Evolutionary conservation across 2,329 filamentous ascomycete genomes (phyloP), one percentile per base, ranked within the genome.

Genomic region (Colletotrichum paranaense): DNA sequence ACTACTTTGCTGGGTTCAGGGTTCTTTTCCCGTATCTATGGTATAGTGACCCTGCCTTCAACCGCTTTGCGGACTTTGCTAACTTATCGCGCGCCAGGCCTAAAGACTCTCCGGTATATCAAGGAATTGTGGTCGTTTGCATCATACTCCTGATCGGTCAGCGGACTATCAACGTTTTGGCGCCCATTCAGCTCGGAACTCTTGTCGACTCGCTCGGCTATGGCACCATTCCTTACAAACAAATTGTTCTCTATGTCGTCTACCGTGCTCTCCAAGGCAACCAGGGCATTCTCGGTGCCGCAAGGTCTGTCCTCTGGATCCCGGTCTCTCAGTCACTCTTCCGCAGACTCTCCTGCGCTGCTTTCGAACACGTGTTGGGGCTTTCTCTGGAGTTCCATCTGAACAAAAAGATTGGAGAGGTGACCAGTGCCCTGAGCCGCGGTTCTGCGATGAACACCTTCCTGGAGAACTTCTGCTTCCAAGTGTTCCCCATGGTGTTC

Each of bases 311-410:
- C 1, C 78, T 88, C 0, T 88, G 86, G 86, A 87, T 88, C 1
- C 85, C 86, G 0, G 82, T 87, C 0, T 82, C 84, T 0, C 86
- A 88, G 60, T 82, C 79, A 0, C 78, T 85, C 5, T 88, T 83
- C 73, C 82, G 84, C 1, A 76, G 84, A 19, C 78, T 88, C 2
- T 85, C 84, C 0, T 80, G 77, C 1, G 84, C 86, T 1, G 84
- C 86, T 1, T 88, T 88, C 32, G 84, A 86, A 67, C 86, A 88
- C 60, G 84, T 88, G 0, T 76, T 87, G 4, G 81, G 81, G 0
- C 80, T 88, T 1, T 87, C 85, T 0, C 79, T 88, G 11, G 86
- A 88, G 12, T 88, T 88, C 57, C 87, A 88, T 67, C 78, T 88
- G 1, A 85, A 84, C 76, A 88, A 88, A 74, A 82, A 85, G 55